phyloP scores from a whole-genome alignment of 768 basidiomycete genomes.

The Dioszegia crocea region DNA sequence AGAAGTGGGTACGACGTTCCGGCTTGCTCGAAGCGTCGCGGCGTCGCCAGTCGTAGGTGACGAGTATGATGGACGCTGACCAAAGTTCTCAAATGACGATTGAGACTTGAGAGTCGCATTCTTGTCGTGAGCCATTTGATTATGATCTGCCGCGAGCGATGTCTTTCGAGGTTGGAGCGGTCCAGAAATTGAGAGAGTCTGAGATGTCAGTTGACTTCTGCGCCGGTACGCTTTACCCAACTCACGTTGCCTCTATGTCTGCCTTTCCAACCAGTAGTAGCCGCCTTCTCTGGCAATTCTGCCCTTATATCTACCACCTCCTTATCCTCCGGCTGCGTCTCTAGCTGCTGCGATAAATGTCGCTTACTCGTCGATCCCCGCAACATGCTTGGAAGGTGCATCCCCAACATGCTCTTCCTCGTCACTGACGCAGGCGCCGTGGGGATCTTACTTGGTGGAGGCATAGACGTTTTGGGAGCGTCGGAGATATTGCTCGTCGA shows the following conservation, averaged over 20 bases:
- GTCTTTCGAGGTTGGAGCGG: conserved; percentile 8
- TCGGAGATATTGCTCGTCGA: conserved; percentile 1
- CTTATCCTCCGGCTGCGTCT: conserved; percentile 4
- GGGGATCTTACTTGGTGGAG: conserved; percentile 14
- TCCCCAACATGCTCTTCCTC: conserved; percentile 65
- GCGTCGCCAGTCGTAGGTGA: conserved; percentile 20
- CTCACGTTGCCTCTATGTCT: conserved; percentile 44
- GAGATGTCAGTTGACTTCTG: conserved; percentile 6
- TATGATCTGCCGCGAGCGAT: neutral
- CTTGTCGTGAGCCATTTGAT: neutral
- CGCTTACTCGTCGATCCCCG: conserved; percentile 77
- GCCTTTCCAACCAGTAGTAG: conserved; percentile 40
- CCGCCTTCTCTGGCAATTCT: conserved; percentile 15
- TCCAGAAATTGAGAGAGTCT: conserved; percentile 39
- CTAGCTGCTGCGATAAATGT: conserved; percentile 55
- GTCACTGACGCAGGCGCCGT: conserved; percentile 9
- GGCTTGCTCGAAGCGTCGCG: conserved; percentile 8
- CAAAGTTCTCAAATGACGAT: conserved; percentile 20
- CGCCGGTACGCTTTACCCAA: neutral
- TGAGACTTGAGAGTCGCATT: conserved; percentile 17
- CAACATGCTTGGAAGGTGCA: conserved; percentile 74
- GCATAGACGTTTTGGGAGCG: conserved; percentile 13
- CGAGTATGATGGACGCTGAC: conserved; percentile 14
- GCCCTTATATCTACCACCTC: conserved; percentile 13
- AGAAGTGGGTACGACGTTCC: conserved; percentile 23